phyloP scores from a whole-genome alignment of 495 filamentous ascomycete species.

The Trypethelium eluteriae region DNA sequence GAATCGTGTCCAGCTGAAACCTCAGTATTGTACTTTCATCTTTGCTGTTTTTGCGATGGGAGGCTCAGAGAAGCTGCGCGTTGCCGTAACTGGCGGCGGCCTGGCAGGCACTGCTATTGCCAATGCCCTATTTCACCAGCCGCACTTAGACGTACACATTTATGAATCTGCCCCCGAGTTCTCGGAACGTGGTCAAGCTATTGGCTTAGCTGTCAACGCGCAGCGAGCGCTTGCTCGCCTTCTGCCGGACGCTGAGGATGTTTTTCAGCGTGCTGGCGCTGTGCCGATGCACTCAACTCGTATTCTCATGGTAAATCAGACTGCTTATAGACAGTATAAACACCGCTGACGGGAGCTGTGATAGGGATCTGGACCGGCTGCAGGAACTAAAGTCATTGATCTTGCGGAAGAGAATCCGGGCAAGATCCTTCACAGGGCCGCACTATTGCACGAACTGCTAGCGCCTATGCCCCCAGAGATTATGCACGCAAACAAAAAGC shows the following conservation, averaged over 20 bases:
- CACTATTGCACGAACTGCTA: slow-evolving; percentile 32
- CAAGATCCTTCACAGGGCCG: background rate
- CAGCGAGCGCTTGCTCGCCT: slow-evolving; percentile 48
- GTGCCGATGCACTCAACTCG: slow-evolving; percentile 21
- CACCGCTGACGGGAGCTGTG: background rate
- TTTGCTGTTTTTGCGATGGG: background rate
- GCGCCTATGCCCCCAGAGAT: slow-evolving; percentile 41
- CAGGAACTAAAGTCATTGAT: background rate
- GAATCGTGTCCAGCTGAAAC: background rate
- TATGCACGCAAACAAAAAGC: slow-evolving; percentile 30
- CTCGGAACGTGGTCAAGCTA: slow-evolving; percentile 35
- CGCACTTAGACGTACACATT: slow-evolving; percentile 39
- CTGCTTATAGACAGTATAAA: background rate
- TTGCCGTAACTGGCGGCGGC: slow-evolving; percentile 33
- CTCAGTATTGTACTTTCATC: background rate
- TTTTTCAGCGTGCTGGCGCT: background rate
- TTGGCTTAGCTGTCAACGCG: slow-evolving; percentile 52
- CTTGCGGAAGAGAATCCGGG: background rate
- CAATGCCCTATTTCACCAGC: slow-evolving; percentile 25
- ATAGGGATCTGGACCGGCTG: background rate
- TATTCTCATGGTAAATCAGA: slow-evolving; percentile 15
- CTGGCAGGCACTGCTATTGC: slow-evolving; percentile 28
- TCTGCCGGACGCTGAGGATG: slow-evolving; percentile 41
- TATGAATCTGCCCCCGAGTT: slow-evolving; percentile 48
- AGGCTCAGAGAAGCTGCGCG: background rate